These are phyloP conservation scores for Aspergillus panamensis DNA, from an alignment of 495 filamentous ascomycete genomes.

Conservation along the genomic window DNA sequence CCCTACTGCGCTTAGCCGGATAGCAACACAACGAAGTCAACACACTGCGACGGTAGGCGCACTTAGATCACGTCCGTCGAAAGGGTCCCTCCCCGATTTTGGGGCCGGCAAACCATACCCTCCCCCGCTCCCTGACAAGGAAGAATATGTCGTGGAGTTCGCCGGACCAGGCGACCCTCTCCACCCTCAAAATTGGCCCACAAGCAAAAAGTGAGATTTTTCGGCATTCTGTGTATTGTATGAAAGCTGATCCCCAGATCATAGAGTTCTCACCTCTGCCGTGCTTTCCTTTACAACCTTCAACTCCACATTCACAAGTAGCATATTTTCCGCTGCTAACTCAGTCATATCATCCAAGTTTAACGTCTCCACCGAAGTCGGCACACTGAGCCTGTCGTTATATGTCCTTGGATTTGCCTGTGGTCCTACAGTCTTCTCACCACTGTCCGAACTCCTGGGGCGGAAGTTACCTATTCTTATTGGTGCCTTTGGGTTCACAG, in stretches of 20 bases:
- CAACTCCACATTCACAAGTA: conserved; percentile 63
- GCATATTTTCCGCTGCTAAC: conserved; percentile 55
- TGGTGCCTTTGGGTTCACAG: conserved; percentile 74
- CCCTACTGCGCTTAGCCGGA: conserved; percentile 70
- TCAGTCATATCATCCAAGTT: conserved; percentile 46
- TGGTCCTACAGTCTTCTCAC: conserved; percentile 62
- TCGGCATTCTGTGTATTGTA: background rate
- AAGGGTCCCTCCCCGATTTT: conserved; percentile 55
- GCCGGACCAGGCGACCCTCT: conserved; percentile 72
- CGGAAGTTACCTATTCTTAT: conserved; percentile 63
- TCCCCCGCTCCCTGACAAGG: conserved; percentile 63
- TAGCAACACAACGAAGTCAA: conserved; percentile 70
- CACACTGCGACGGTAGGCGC: conserved; percentile 73
- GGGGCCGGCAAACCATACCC: conserved; percentile 79
- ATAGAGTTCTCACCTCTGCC: conserved; percentile 58
- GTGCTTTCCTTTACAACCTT: conserved; percentile 79
- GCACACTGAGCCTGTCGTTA: conserved; percentile 53
- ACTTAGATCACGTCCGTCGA: conserved; percentile 47
- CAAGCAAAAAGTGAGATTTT: conserved; percentile 65
- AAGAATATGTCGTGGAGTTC: conserved; percentile 88
- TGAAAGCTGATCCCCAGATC: background rate
- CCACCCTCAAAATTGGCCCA: conserved; percentile 81
- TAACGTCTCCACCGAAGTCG: conserved; percentile 51
- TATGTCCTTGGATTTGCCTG: conserved; percentile 60
- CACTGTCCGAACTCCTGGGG: conserved; percentile 59